Percentiles rank a stretch among this genome's conserved stretches.
Evolutionary conservation across 2,329 filamentous ascomycete genomes (phyloP).

Genomic region (Aspergillus puulaauensis): DNA sequence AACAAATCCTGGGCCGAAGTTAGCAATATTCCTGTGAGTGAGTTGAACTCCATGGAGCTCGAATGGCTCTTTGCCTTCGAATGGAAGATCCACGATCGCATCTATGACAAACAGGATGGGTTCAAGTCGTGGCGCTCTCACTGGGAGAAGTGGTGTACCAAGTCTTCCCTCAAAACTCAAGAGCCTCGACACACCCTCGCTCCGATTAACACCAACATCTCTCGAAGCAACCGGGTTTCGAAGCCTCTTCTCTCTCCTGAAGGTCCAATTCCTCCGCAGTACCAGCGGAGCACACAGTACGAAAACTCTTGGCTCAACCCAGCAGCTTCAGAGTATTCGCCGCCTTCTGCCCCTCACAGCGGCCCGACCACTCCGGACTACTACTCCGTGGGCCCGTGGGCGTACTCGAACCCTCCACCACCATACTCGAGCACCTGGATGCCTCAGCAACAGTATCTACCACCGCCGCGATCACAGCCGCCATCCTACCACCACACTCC

Average conservation of each 20-base stretch:
- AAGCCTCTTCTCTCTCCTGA: conserved; percentile 52
- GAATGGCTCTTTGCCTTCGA: conserved; percentile 82
- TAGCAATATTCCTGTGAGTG: conserved; percentile 79
- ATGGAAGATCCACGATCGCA: conserved; percentile 84
- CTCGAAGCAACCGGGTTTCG: conserved; percentile 51
- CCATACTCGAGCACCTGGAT: conserved; percentile 43
- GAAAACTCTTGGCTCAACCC: conserved; percentile 55
- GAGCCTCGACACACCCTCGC: conserved; percentile 53
- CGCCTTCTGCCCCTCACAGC: conserved; percentile 51
- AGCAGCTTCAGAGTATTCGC: conserved; percentile 50
- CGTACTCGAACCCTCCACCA: conserved; percentile 42
- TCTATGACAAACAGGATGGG: conserved; percentile 69
- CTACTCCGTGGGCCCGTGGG: conserved; percentile 45
- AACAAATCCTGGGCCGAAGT: conserved; percentile 97
- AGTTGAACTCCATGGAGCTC: conserved; percentile 82
- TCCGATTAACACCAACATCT: conserved; percentile 65
- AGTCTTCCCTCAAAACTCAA: conserved; percentile 47
- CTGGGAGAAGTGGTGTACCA: conserved; percentile 64
- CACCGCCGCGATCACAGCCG: conserved; percentile 43
- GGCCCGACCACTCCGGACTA: conserved; percentile 50
- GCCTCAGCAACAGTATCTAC: conserved; percentile 35
- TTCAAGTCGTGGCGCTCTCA: conserved; percentile 64
- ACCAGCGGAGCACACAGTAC: conserved; percentile 46
- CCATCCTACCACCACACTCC: conserved; percentile 50
- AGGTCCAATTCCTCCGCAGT: conserved; percentile 50